These are phyloP conservation scores for Ceratobasidium sp. DNA, from an alignment of 1,284 basidiomycete species.

Conservation along the genomic window DNA sequence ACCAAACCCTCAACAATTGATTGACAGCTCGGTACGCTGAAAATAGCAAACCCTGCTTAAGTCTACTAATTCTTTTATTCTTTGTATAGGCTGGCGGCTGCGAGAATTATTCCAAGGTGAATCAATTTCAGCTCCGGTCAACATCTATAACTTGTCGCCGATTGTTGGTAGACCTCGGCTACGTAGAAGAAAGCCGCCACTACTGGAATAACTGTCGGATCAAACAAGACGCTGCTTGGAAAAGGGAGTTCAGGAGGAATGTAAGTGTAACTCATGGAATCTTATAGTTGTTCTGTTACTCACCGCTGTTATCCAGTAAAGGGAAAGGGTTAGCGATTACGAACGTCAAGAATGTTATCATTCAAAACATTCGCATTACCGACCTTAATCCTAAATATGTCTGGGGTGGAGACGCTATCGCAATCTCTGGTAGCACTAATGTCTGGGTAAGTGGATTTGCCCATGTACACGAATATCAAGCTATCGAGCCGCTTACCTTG, in stretches of 20 bases:
- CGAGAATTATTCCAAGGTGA: background rate
- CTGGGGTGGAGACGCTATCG: conserved; percentile 55
- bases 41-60: background rate
- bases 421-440: conserved; percentile 49
- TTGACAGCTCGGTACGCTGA: background rate
- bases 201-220: conserved; percentile 51
- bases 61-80: background rate
- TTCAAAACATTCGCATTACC: conserved; percentile 52
- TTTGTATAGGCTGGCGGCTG: too few relatives aligned
- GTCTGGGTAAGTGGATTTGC: conserved; percentile 55
- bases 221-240: conserved; percentile 55
- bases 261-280: conserved; percentile 42
- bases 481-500: too few relatives aligned
- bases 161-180: conserved; percentile 15
- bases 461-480: too few relatives aligned
- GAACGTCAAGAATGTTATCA: conserved; percentile 34
- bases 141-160: background rate
- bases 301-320: conserved; percentile 10
- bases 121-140: background rate
- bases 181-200: conserved; percentile 47
- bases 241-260: conserved; percentile 52
- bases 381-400: conserved; percentile 53
- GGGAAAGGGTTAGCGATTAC: conserved; percentile 39
- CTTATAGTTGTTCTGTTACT: background rate
- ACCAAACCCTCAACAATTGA: conserved; percentile 55